Evolutionary conservation across 129 eudicot species (phyloP).

Genomic region (Mikania micrantha): DNA sequence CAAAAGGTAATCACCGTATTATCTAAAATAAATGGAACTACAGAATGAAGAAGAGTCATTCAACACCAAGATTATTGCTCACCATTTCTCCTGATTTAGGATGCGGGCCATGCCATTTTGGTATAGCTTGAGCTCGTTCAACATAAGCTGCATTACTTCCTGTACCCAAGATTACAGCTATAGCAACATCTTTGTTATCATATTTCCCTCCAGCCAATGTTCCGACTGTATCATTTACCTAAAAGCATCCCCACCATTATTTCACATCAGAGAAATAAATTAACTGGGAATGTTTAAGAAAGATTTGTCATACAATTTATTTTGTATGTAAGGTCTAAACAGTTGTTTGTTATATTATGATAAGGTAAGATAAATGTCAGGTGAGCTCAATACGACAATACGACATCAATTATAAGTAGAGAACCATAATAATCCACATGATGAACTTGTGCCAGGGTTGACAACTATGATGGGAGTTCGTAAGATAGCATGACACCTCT

Average conservation of each 20-base stretch:
- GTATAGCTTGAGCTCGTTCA: conserved; percentile 80
- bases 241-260: not conserved
- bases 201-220: conserved; percentile 92
- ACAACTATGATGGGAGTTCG: no score
- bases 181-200: conserved; percentile 42
- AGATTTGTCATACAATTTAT: no score
- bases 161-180: conserved; percentile 89
- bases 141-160: conserved; percentile 96
- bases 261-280: no score
- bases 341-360: no score
- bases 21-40: not conserved
- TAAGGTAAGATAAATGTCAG: no score
- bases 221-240: conserved; percentile 96
- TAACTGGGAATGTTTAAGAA: no score
- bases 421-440: no score
- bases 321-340: no score
- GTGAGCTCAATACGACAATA: no score
- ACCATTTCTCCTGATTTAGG: conserved; percentile 95
- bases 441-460: no score
- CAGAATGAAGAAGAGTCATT: not conserved
- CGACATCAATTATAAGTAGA: no score
- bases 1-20: not conserved
- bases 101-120: conserved; percentile 82
- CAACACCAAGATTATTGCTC: conserved; percentile 1
- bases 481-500: no score